Evolutionary conservation across 306 rosid species (phyloP).

Genomic region (Prunus kanzakura): DNA sequence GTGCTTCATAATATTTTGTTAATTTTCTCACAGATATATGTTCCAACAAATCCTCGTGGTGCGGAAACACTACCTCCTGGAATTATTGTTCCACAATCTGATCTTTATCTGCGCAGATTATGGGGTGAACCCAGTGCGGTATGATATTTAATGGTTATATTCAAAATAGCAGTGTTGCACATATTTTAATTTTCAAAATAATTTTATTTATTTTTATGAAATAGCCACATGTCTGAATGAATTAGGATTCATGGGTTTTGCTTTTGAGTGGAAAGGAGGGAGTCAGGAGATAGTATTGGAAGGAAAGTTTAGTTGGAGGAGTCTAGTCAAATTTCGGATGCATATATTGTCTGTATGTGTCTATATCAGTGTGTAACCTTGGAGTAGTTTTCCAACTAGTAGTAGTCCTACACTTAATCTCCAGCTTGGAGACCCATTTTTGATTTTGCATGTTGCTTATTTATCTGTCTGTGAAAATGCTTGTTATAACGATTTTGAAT

Average conservation of each 20-base stretch:
- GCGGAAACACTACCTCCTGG: slow-evolving; percentile 90
- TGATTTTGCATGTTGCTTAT: slow-evolving; percentile 4
- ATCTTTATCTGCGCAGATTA: slow-evolving; percentile 74
- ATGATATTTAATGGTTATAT: slow-evolving; percentile 27
- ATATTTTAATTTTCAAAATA: not conserved
- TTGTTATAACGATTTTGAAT: slow-evolving; percentile 27
- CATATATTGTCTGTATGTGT: not conserved
- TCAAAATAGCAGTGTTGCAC: not conserved
- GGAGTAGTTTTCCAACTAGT: not conserved
- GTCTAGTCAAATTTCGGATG: not conserved
- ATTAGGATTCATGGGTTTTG: not conserved
- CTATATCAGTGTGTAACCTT: not conserved
- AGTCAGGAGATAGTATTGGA: not conserved
- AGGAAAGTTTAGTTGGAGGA: not conserved
- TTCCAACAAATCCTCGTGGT: slow-evolving; percentile 86
- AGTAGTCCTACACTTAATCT: not conserved
- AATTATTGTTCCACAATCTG: slow-evolving; percentile 80
- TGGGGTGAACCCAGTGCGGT: slow-evolving; percentile 99
- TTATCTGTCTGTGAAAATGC: slow-evolving; percentile 19
- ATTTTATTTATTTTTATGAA: not conserved
- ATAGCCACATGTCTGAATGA: not conserved
- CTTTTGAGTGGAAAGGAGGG: not conserved
- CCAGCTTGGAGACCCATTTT: not conserved
- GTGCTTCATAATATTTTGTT: slow-evolving; percentile 4
- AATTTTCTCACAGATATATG: slow-evolving; percentile 54